phyloP scores from a whole-genome alignment of 2,329 filamentous ascomycete genomes.

The Stylonectria norvegica region DNA sequence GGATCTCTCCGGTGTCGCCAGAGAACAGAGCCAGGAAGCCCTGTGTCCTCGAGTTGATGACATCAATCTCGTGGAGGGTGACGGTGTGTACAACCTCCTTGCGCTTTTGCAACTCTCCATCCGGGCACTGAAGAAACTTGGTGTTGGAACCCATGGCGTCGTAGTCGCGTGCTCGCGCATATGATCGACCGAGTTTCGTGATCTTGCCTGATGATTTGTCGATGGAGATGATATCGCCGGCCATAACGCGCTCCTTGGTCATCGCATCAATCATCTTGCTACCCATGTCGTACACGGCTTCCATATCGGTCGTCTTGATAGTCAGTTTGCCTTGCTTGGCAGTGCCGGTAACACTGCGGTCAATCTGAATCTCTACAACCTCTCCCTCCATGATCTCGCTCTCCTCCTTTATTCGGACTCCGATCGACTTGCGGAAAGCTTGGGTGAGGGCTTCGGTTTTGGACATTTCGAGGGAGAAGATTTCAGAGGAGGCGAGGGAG shows the following conservation, averaged over 20 bases:
- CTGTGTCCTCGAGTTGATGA: constrained; percentile 98
- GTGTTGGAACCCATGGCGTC: constrained; percentile 98
- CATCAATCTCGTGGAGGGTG: constrained; percentile 95
- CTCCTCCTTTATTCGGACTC: constrained; percentile 97
- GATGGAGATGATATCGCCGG: constrained; percentile 96
- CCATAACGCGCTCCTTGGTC: constrained; percentile 99
- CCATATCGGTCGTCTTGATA: constrained; percentile 99
- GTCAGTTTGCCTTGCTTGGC: constrained; percentile 99
- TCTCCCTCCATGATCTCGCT: constrained; percentile 99
- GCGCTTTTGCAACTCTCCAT: constrained; percentile 94
- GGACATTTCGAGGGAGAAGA: constrained; percentile 98
- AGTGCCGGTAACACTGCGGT: constrained; percentile 90
- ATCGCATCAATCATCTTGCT: constrained; percentile 99
- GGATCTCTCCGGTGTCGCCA: constrained; percentile 95
- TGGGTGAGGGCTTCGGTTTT: constrained; percentile 98
- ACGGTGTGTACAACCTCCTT: constrained; percentile 98
- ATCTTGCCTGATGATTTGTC: constrained; percentile 99
- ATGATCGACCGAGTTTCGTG: constrained; percentile 92
- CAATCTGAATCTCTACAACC: constrained; percentile 97
- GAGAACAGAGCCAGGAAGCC: constrained; percentile 97
- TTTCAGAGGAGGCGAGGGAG: constrained; percentile 90
- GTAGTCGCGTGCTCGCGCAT: constrained; percentile 93
- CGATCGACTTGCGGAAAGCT: constrained; percentile 98
- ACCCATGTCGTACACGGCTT: constrained; percentile 99
- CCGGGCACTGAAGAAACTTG: constrained; percentile 95